Base-by-base conservation (phyloP, 1,139 yeast genomes). In the Spathaspora sp. region DNA sequence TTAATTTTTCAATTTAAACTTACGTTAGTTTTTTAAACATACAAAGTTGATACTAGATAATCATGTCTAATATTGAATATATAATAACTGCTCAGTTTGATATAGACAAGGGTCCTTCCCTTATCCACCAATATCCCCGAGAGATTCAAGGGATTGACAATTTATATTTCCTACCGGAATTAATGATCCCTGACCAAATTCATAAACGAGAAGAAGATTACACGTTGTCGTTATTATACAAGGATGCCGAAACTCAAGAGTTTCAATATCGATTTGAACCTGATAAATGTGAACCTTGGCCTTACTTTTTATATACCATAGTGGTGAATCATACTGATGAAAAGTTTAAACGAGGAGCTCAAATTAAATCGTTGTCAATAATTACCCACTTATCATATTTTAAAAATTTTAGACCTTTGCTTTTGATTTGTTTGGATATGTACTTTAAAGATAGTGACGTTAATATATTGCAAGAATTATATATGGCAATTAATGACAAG, bases 101-200 rank as follows among this genome's bases (percentile, higher is more conserved):
- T 55, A 74, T 78, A 49, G 80, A 74, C 51, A 70, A 78, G 54
- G 86, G 86, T 0, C 76, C 83, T 1, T 65, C 73, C 8, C 59
- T 81, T 23, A 61, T 71, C 42, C 76, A 75, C 52, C 84, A 78
- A 53, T 66, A 70, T 44, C 86, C 86, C 1, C 47, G 57, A 29
- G 67, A 67, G 18, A 60, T 79, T 13, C 80, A 80, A 2, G 82
- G 82, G 10, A 50, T 65, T 25, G 50, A 56, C 15, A 72, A 75
- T 50, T 59, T 77, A 43, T 58, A 63, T 31, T 65, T 72, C 46
- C 56, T 76, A 37, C 76, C 82, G n/a, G 87, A 82, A 58, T 67
- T 82, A 42, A 80, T 82, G 83, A 64, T 82, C 38, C 88, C 88
- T 0, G 78, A 78, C 50, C 86, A 81, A 58, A 78, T 80, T 41